Base-by-base conservation (phyloP, 257 asterid species). In the Avicennia marina region DNA sequence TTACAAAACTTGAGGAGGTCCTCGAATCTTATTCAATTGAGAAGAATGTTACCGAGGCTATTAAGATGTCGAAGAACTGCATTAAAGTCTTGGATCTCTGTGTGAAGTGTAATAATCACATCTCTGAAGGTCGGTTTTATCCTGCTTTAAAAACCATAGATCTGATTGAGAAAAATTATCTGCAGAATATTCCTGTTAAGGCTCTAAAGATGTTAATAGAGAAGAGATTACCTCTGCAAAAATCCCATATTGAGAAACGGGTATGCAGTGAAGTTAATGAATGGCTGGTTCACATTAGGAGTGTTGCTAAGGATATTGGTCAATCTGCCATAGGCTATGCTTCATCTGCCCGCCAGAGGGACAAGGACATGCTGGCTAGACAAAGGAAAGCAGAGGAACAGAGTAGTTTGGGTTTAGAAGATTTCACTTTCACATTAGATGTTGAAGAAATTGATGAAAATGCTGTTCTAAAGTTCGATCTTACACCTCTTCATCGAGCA, bases 311-410 rank as follows among this genome's bases (percentile, higher is more conserved):
- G 78, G 83, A 77, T 68, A 87, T 90, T 15, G 96, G 98, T 57
- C 94, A 85, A 55, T 83, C 89, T 6, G 96, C 98, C 8, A 85
- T 87, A 17, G 90, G 86, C 40, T 78, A 82, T 38, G 84, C 96
- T 54, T 71, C 96, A 0, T 71, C 96, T 10, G 96, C 95, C 24
- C 96, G 98, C 31, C 95, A 87, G 77, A 78, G 96, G 61, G 96
- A 90, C 24, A 95, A 90, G 76, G 98, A 82, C 44, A 85, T 90
- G 95, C 77, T 90, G 43, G 82, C 95, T 62, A 94, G 94, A 58
- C 98, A 90, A 54, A 85, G 96, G 73, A 85, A 82, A 74, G 89
- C 90, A 0, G 96, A 90, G 69, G 98, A 90, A 56, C 95, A 84
- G 57, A 87, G 90, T 57, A 75, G 70, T 60, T 76, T 89, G 66